A percentile compares a stretch with the other conserved stretches of the same genome.
Evolutionary conservation across 2,329 filamentous ascomycete genomes (phyloP).

Genomic region (Cyphellophora attinorum): DNA sequence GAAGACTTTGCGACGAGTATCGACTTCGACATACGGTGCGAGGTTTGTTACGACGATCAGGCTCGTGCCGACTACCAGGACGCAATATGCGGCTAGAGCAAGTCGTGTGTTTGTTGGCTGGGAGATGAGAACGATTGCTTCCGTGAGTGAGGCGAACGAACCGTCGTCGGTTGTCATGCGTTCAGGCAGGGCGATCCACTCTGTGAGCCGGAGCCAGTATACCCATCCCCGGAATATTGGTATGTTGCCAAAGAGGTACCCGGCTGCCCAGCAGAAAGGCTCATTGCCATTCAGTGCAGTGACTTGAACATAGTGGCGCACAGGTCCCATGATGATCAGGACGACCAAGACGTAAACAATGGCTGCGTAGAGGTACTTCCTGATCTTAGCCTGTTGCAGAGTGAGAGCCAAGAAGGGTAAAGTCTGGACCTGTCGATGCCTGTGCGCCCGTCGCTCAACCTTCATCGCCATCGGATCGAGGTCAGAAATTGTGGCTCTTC

Average conservation of each 20-base stretch:
- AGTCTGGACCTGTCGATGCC: constrained; percentile 27
- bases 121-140: constrained; percentile 4
- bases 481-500: constrained; percentile 12
- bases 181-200: constrained; percentile 59
- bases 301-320: constrained; percentile 59
- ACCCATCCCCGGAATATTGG: constrained; percentile 62
- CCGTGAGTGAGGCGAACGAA: not conserved
- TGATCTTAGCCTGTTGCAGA: constrained; percentile 60
- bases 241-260: constrained; percentile 78
- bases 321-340: constrained; percentile 56
- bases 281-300: constrained; percentile 64
- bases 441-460: constrained; percentile 33
- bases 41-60: constrained; percentile 66
- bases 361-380: constrained; percentile 75
- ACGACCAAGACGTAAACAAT: constrained; percentile 66
- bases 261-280: constrained; percentile 84
- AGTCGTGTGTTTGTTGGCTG: constrained; percentile 69
- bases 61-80: constrained; percentile 58
- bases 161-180: constrained; percentile 4
- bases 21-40: constrained; percentile 73
- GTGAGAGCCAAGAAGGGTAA: constrained; percentile 64
- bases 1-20: constrained; percentile 93
- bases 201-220: constrained; percentile 56
- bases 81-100: constrained; percentile 64
- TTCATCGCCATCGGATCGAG: constrained; percentile 43